Base-by-base conservation (phyloP, 805 yeast species). In the Wickerhamomyces canadensis region DNA sequence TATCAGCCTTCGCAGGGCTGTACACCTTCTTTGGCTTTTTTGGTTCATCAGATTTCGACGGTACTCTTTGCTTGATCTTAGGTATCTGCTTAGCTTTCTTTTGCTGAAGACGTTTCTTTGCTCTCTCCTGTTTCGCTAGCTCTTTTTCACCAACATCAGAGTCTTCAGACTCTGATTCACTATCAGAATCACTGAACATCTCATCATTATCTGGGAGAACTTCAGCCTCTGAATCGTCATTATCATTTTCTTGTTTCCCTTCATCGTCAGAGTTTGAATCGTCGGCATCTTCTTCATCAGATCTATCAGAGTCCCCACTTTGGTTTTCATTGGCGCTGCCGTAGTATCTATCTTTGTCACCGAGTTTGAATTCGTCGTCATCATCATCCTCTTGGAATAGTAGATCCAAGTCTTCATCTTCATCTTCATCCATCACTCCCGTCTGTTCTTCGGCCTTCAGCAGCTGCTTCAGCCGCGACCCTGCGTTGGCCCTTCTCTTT, bases 401-500 rank as follows among this genome's bases (percentile, higher is more conserved):
- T 33, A 84, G 62, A 50, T 79, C 76, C 27, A 85, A 83, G 36
- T 81, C 78, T 47, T 82, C 88, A 44, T 85, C n/a, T n/a, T n/a
- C 94, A 30, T 84, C 95, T 30, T 85, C 87, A 13, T 64, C 66
- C 12, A 64, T 55, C 6, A 57, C 64, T 2, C n/a, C n/a, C n/a
- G 59, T 47, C 8, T 63, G 54, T 33, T 76, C 81, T 44, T 76
- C 95, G 21, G 84, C 70, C 41, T 78, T 83, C 15, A 93, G 64
- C 42, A 93, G 69, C 39, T 78, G 77, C 51, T 76, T 76, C 55
- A 93, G 66, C 37, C 93, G 69, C 36, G 85, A 82, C 13, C 98
- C 98, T 2, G 98, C 98, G 62, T 91, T 93, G 31, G 87, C 60
- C 37, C 98, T 76, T 45, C 86, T 69, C 42, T 76, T 64, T 43